Evolutionary conservation across 805 yeast genomes (phyloP).

Genomic region (Diddensiella transvaalensis): DNA sequence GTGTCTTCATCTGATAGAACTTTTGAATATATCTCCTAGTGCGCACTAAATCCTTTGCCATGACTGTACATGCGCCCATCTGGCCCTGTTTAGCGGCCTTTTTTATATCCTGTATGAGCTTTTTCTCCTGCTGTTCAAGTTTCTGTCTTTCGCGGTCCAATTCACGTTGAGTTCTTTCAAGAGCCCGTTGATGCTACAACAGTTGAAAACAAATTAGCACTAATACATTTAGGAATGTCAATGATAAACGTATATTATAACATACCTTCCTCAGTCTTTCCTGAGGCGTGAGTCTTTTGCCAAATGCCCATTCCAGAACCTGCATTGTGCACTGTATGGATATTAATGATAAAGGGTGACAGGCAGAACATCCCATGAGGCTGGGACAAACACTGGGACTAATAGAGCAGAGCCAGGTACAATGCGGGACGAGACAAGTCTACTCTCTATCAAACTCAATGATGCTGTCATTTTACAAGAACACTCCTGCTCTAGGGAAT

Average conservation of each 20-base stretch:
- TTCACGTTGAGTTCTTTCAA: slow-evolving; percentile 93
- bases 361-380: too few relatives aligned
- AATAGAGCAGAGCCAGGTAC: too few relatives aligned
- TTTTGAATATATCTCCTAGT: slow-evolving; percentile 80
- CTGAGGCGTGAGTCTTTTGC: slow-evolving; percentile 89
- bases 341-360: background rate
- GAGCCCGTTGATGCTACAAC: slow-evolving; percentile 80
- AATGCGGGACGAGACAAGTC: too few relatives aligned
- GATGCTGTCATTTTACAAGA: too few relatives aligned
- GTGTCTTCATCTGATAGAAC: slow-evolving; percentile 91
- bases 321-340: slow-evolving; percentile 45
- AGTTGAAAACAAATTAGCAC: too few relatives aligned
- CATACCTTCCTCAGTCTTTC: slow-evolving; percentile 77
- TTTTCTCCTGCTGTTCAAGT: slow-evolving; percentile 89
- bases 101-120: slow-evolving; percentile 77
- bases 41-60: slow-evolving; percentile 91
- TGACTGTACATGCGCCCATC: slow-evolving; percentile 83
- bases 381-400: too few relatives aligned
- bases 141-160: slow-evolving; percentile 82
- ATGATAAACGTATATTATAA: slow-evolving; percentile 9
- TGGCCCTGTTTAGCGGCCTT: slow-evolving; percentile 90
- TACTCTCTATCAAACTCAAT: too few relatives aligned
- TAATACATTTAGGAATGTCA: background rate
- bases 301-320: slow-evolving; percentile 91
- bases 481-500: too few relatives aligned